Base-by-base conservation (phyloP, 2,329 filamentous ascomycete species). In the Fusarium sambucinum region DNA sequence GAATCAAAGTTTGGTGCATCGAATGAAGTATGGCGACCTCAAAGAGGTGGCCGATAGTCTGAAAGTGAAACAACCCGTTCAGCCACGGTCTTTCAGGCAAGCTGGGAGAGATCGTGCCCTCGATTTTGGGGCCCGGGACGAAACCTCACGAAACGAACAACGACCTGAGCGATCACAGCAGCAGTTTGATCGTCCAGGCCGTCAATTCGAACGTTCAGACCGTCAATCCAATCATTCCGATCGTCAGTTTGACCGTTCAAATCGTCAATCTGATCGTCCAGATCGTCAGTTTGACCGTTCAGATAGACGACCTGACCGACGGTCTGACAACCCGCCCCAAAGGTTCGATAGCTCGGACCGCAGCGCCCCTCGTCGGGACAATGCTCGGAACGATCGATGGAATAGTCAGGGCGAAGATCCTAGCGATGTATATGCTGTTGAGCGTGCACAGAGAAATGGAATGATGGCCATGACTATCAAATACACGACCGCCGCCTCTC, bases 401-500 rank as follows among this genome's bases (percentile, higher is more conserved):
- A 64, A 57, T 12, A 37, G 51, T 14, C 46, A 61, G 30, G 55
- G 19, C 16, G 50, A 58, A 8, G 42, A 58, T 17, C 41, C 41
- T 16, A 25, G 21, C 12, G 62, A 61, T 32, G 30, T 32, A 12
- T 59, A 50, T 35, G 41, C 35, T 42, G 48, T 41, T 21, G 67
- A 30, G 38, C 70, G 71, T 27, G 72, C 68, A 38, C 71, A 69
- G 30, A 76, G 68, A 47, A 76, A 74, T 30, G 74, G 69, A 32
- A 75, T 79, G 75, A 79, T 79, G 76, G 70, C 77, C 12, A 76
- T 80, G 73, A 79, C 74, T 2, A 67, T 81, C 62, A 78, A 79
- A 47, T 88, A 95, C 75, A 93, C 92, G 0, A 96, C 93, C 1
- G 91, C 95, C 0, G 92, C 93, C 7, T 97, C 94, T 0, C 91